Evolutionary conservation across 768 basidiomycete species (phyloP), one percentile per base, ranked within the genome.

Genomic region (Tricholoma bakamatsutake): DNA sequence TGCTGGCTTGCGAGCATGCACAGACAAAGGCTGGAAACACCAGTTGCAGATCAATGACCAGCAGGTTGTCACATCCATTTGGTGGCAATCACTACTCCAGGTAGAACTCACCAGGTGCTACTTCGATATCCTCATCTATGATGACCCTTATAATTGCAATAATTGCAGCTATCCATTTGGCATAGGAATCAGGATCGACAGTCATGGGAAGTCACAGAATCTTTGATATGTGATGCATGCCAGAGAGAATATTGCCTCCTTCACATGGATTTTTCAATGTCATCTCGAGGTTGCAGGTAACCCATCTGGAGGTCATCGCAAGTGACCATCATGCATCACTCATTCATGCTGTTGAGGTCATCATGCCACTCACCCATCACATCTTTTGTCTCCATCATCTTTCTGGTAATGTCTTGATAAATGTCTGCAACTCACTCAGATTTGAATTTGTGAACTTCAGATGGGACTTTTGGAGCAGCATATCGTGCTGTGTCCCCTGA

Each of bases 81-180:
- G 66, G 62, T 73, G 72, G 71, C 68, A 69, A 53, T 68, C 66
- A 6, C 69, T 69, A 10, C 24, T 33, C 1, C 71, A 73, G 50
- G 56, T 50, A 0, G 45, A 61, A 3, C 62, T 71, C 7, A 58
- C 61, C 4, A 21, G 48, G 18, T 59, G 52, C 5, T 67, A 47
- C 46, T 43, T 24, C 7, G 67, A 68, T 45, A 50, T 67, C 35
- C 51, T 68, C 4, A 48, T 68, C 15, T 63, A 56, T 27, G 66
- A 68, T 34, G 57, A 58, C 48, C 54, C 66, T 0, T 61, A 61
- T 48, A 66, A 65, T 17, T 56, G 59, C 3, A 68, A 68, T 40
- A 53, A n/a, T n/a, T n/a, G n/a, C n/a, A n/a, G n/a, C n/a, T n/a
- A n/a, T n/a, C n/a, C n/a, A n/a, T n/a, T n/a, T 12, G 62, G 63